Conservation (phyloP, 805 yeast species). For the Pichia heedii region DNA sequence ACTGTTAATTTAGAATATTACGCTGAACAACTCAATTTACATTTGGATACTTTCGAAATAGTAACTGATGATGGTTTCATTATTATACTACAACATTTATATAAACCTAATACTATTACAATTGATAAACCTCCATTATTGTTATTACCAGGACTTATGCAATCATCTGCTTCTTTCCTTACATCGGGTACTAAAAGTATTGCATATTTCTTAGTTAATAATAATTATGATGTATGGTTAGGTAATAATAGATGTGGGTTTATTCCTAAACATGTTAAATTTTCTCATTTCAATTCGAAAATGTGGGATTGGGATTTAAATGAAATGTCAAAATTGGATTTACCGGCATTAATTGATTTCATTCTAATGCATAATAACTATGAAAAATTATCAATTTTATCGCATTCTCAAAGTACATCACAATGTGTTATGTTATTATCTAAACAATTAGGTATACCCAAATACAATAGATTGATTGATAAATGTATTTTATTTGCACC, state of each 20-base stretch:
- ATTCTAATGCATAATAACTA: constrained; percentile 31
- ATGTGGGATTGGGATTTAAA: constrained; percentile 94
- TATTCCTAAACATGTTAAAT: constrained; percentile 52
- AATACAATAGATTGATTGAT: constrained; percentile 30
- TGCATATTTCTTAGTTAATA: constrained; percentile 41
- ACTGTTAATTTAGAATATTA: constrained; percentile 50
- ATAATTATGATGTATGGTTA: constrained; percentile 81
- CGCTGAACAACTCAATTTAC: constrained; percentile 50
- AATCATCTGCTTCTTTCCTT: constrained; percentile 77
- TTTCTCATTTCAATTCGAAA: constrained; percentile 32
- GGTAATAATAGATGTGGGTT: constrained; percentile 90
- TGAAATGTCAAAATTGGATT: constrained; percentile 74
- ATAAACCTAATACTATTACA: constrained; percentile 35
- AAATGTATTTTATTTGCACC: constrained; percentile 78
- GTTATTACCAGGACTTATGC: constrained; percentile 78
- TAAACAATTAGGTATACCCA: constrained; percentile 33
- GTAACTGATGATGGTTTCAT: constrained; percentile 75
- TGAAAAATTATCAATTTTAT: constrained; percentile 50
- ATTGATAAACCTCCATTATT: constrained; percentile 46
- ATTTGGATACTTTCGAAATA: constrained; percentile 48
- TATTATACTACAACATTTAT: constrained; percentile 46
- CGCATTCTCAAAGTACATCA: constrained; percentile 93
- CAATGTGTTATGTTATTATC: constrained; percentile 69
- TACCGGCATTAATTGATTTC: constrained; percentile 57
- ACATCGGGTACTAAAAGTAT: constrained; percentile 77